Evolutionary conservation across 2,329 filamentous ascomycete genomes (phyloP), one percentile per base, ranked within the genome.

Genomic region (Dactylellina parvicollis): DNA sequence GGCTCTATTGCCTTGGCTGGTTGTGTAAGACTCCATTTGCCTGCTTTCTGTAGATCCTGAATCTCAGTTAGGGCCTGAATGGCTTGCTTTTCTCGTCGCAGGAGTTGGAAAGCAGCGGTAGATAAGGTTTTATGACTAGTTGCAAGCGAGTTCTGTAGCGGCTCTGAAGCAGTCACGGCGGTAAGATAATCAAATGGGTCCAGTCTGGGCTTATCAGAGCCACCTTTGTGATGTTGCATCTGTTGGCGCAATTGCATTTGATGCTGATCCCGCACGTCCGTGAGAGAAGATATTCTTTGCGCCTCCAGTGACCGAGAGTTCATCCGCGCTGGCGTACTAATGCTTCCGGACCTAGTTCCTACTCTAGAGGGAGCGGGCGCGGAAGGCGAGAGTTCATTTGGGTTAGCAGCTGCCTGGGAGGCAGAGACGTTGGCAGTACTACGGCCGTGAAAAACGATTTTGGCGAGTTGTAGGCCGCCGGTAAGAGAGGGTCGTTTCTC

Each of bases 11-110:
- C 91, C 65, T 92, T 90, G 79, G 96, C 92, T 44, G 93, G 88
- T 79, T 99, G 95, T 57, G 94, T 87, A 49, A 99, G 81, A 3
- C 93, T 95, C 94, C 95, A 98, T 78, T 94, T 90, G 77, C 96
- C 92, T 30, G 90, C 88, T 78, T 94, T 92, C 79, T 99, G 95
- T 24, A 98, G 83, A 74, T 94, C 89, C 79, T 97, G 96, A 1
- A 99, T 92, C 12, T 92, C 86, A 64, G 92, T 89, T 2, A 98
- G 81, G 28, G 96, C 91, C 64, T 92, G 89, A 78, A 92, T 95
- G 57, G 96, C 92, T 80, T 96, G 92, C 67, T 90, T 89, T 77
- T 98, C 93, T 52, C 92, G 87, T 40, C 96, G 88, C 44, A 92
- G 90, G 1, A 96, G 86, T 67, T 92, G 89, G 55, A 93, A 89